Evolutionary conservation across 257 asterid genomes (phyloP).

Genomic region (Jasminum sambac): DNA sequence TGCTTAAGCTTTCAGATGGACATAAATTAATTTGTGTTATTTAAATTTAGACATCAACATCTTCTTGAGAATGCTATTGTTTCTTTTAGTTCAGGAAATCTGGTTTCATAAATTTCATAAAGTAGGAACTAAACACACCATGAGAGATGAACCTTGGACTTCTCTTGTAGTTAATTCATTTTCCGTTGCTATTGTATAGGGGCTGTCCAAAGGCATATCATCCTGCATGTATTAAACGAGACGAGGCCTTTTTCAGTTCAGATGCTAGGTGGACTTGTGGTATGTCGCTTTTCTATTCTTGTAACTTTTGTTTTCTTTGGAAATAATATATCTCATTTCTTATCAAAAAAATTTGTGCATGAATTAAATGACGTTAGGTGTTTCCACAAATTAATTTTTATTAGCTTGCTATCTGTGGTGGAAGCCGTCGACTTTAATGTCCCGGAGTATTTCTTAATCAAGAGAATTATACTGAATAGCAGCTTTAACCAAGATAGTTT

Average conservation of each 20-base stretch:
- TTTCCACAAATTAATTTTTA: neutral
- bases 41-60: neutral
- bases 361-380: neutral
- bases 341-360: too few species aligned
- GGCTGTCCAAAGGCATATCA: slow-evolving; percentile 99
- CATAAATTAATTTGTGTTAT: neutral
- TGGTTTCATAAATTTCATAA: slow-evolving; percentile 11
- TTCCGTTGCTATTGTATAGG: slow-evolving; percentile 47
- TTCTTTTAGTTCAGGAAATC: neutral
- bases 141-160: neutral
- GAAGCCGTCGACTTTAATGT: neutral
- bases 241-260: slow-evolving; percentile 76
- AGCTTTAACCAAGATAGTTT: neutral
- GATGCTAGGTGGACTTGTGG: slow-evolving; percentile 91
- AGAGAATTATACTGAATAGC: neutral
- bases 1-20: neutral
- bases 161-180: slow-evolving; percentile 16
- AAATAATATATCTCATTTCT: too few species aligned
- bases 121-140: neutral
- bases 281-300: slow-evolving; percentile 29
- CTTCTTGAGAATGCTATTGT: neutral
- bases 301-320: too few species aligned
- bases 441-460: slow-evolving; percentile 1
- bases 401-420: neutral
- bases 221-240: slow-evolving; percentile 90